Base-by-base conservation (phyloP, 306 rosid genomes). In the Citrullus amarus region DNA sequence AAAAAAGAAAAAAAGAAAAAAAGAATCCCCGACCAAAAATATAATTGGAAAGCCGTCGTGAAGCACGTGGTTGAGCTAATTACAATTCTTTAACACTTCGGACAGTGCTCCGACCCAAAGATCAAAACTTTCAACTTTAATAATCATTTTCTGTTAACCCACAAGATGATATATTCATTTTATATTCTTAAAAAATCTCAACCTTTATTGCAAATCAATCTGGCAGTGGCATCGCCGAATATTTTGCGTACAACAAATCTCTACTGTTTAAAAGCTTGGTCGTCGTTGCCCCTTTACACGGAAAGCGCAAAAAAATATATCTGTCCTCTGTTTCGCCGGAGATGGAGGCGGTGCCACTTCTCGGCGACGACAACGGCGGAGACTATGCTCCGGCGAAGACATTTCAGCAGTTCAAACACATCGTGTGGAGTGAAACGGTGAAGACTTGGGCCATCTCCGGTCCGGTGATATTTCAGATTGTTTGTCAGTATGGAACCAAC, bases 401-500 rank as follows among this genome's bases (percentile, higher is more conserved):
- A 12, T 63, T 77, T 11, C 44, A 39, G 76, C 80, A 74, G n/a
- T 67, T 59, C 0, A 83, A 14, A 73, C 16, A 67, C 22, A 80
- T 89, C 2, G 80, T 85, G 6, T 79, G 88, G 80, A 83, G 56
- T 28, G 93, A 89, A 51, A 75, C 85, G 0, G 69, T 15, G 59
- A 84, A 14, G 56, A 8, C 85, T 18, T 89, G 91, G 93, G 13
- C 25, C 32, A 87, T 89, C 18, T 88, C 87, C 1, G 11, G 81
- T 78, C 90, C 90, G 0, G 83, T 90, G 2, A 54, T 76, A 39
- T 86, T 90, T 79, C 88, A 86, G 65, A 82, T 86, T 6, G 32
- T 78, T 70, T 88, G 90, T 22, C 89, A 86, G 34, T 91, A 70
- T 38, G 91, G 87, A 25, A 83, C 85, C 18, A 88, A 86, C 68